Evolutionary conservation across 805 yeast genomes (phyloP).

Genomic region (Ogataea naganishii): DNA sequence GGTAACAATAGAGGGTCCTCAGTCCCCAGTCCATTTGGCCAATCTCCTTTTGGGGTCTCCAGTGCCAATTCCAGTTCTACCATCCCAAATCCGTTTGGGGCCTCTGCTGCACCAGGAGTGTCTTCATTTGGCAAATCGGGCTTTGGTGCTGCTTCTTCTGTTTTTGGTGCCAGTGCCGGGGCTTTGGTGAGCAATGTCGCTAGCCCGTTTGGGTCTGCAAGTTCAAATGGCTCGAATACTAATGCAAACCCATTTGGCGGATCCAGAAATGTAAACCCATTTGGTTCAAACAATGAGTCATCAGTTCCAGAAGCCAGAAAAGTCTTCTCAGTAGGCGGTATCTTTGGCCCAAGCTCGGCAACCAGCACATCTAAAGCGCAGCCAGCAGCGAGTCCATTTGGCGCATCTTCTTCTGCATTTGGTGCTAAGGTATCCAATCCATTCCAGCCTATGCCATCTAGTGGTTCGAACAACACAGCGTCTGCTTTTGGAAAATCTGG

Average conservation of each 20-base stretch:
- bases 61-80: conserved; percentile 3
- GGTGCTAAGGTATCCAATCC: conserved; percentile 6
- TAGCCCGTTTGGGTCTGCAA: too few species aligned
- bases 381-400: conserved; percentile 8
- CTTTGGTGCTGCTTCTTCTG: conserved; percentile 1
- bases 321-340: too few species aligned
- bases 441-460: conserved; percentile 4
- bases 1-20: conserved; percentile 4
- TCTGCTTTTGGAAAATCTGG: conserved; percentile 6
- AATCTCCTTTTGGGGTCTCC: conserved; percentile 7
- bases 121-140: conserved; percentile 3
- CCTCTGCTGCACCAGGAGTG: conserved; percentile 3
- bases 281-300: too few species aligned
- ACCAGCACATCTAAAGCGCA: too few species aligned
- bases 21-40: conserved; percentile 14
- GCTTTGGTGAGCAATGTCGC: conserved; percentile 1
- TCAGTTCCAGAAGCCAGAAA: too few species aligned
- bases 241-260: too few species aligned
- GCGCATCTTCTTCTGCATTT: conserved; percentile 8
- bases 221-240: too few species aligned
- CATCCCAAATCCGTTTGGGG: conserved; percentile 14
- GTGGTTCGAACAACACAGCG: conserved; percentile 1
- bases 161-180: background rate
- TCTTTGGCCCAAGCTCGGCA: too few species aligned
- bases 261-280: too few species aligned